Evolutionary conservation across 345 rosid genomes (phyloP), one percentile per base, ranked within the genome.

Genomic region (Garcia nutans): DNA sequence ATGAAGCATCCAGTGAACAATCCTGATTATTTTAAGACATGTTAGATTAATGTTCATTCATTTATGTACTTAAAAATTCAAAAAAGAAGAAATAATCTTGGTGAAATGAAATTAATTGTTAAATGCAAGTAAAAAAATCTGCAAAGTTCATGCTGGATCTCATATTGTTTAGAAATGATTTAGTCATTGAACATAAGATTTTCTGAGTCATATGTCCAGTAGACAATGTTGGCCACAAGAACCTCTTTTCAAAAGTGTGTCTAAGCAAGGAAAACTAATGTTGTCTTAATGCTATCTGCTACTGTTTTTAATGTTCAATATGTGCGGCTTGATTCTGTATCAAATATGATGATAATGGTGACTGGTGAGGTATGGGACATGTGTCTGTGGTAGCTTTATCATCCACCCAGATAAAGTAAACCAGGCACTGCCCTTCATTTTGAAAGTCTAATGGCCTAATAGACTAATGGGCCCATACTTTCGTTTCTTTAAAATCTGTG

Each of bases 1-100:
- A 91, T 65, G 82, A 93, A 93, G 89, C 97, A 91, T 3, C 99
- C 99, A 17, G 91, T 83, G 88, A 93, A 96, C 68, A 96, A 87
- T 62, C 99, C 99, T 96, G 93, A 74, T 79, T 52, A 68, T 37
- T 74, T 75, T 70, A 31, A 37, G 66, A 60, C 68, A 56, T 57
- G 66, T 26, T 50, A 75, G 19, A 54, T 74, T 73, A 65, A 70
- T 45, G 15, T 26, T 47, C 26, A 60, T 58, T 7, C 41, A 37
- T 37, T 37, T 37, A 37, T 7, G n/a, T 26, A 6, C 4, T 28
- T 28, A 19, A 15, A 41, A 15, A n/a, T 20, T 26, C 68, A 33
- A 12, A 62, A 55, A n/a, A 70, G 23, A 41, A 65, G 37, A 10
- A 5, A 23, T 41, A 31, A 10, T 41, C 42, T 20, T n/a, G 63